Percentiles rank a stretch among this genome's conserved stretches.
Evolutionary conservation across 2,329 filamentous ascomycete genomes (phyloP).

Genomic region (Curvularia hawaiiensis): DNA sequence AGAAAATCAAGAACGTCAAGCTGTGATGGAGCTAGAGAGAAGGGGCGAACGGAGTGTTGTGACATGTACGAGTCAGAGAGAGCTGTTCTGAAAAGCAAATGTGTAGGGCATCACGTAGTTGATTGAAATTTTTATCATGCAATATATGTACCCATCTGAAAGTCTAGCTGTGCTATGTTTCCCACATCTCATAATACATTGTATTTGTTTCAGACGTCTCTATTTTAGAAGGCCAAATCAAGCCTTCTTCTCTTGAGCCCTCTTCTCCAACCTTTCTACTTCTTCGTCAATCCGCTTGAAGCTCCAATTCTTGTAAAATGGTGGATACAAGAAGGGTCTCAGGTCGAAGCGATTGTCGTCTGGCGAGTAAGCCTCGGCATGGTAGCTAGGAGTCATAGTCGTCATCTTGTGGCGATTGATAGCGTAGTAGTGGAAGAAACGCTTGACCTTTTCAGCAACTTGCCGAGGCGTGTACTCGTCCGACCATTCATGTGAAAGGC

Average conservation of each 20-base stretch:
- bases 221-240: background rate
- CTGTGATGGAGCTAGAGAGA: no score
- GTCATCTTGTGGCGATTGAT: conserved; percentile 35
- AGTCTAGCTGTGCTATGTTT: background rate
- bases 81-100: no score
- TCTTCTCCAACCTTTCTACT: conserved; percentile 38
- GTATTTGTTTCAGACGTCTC: no score
- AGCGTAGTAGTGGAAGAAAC: conserved; percentile 45
- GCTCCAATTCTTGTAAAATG: conserved; percentile 40
- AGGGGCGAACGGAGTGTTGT: no score
- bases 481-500: conserved; percentile 58
- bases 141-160: no score
- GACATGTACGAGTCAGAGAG: no score
- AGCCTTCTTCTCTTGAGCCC: conserved; percentile 1
- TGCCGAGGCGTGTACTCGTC: conserved; percentile 49
- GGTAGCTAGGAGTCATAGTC: conserved; percentile 35
- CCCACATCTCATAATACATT: background rate
- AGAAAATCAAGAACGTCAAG: no score
- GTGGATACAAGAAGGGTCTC: conserved; percentile 51
- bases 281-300: conserved; percentile 48
- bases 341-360: conserved; percentile 65
- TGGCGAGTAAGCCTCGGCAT: conserved; percentile 56
- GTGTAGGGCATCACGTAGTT: no score
- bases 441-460: conserved; percentile 53
- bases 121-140: no score